Base-by-base conservation (phyloP, 768 basidiomycete species). In the Rhodotorula paludigena region DNA sequence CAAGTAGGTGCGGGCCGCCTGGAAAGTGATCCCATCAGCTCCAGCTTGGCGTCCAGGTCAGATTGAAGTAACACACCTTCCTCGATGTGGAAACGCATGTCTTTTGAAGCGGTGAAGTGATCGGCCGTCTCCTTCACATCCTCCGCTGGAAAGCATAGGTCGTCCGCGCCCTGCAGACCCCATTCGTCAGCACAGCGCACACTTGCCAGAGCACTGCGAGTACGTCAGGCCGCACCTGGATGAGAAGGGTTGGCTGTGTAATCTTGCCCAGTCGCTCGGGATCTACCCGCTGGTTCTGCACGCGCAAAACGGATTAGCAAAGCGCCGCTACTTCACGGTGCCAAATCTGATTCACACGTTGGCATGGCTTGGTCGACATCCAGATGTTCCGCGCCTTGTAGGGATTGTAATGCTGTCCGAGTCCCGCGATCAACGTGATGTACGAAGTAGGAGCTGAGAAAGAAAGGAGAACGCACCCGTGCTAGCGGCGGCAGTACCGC, bases 1-100 rank as follows among this genome's bases (percentile, higher is more conserved):
- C 53, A 53, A 68, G 30, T 8, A 60, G 58, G 7, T 68, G 67
- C 0, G 67, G 67, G 36, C 56, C 66, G 44, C 45, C 66, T 63
- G 53, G 15, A 14, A 28, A 20, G 2, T 20, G 32, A 48, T 25
- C 8, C 2, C 11, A 25, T 58, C 44, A 25, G 21, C 15, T 9
- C 7, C 18, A 5, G 21, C 8, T 28, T 3, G 1, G 32, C 12
- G 23, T 2, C 41, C 41, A 35, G 9, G 4, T 3, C 51, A 3
- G 21, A 36, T 6, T 2, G 44, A 45, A 38, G 6, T 6, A 16
- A 21, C 56, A 15, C 12, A 58, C 60, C 60, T 2, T 36, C n/a
- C 2, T 53, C 28, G n/a, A 64, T 47, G n/a, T 51, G 38, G 52
- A 59, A 68, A 12, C 38, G 52, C 33, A 68, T 10, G n/a, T 64